phyloP scores from a whole-genome alignment of 148 eudicot species.

The Heliosperma pusillum region DNA sequence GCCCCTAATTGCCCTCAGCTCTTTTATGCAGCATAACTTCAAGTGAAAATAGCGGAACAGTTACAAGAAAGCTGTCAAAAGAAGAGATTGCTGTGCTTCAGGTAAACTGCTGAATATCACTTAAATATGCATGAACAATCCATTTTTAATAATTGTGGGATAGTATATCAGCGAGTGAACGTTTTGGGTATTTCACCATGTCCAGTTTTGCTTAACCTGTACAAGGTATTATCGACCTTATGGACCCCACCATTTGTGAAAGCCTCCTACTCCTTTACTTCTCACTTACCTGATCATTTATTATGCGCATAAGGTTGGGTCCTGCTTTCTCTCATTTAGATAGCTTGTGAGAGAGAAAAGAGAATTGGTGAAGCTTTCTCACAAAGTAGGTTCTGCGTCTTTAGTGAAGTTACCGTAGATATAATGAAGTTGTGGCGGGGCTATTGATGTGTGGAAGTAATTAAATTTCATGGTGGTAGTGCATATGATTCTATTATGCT shows the following conservation, averaged over 20 bases:
- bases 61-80: conserved; percentile 45
- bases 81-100: conserved; percentile 64
- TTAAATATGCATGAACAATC: background rate
- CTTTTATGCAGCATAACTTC: conserved; percentile 45
- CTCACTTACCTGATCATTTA: background rate
- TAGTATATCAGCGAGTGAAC: background rate
- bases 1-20: background rate
- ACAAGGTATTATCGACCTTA: background rate
- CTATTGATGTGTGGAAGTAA: background rate
- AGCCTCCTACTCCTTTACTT: background rate
- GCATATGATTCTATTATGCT: background rate
- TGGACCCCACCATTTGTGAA: background rate
- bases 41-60: conserved; percentile 41
- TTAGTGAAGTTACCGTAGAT: background rate
- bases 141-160: background rate
- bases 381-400: background rate
- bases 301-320: background rate
- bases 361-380: background rate
- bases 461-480: background rate
- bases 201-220: background rate
- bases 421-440: no score
- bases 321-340: background rate
- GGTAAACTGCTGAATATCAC: conserved; percentile 36
- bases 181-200: background rate
- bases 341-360: background rate